These are phyloP conservation scores for Tetragonia tetragonoides DNA, from an alignment of 148 eudicot species.

Conservation along the genomic window DNA sequence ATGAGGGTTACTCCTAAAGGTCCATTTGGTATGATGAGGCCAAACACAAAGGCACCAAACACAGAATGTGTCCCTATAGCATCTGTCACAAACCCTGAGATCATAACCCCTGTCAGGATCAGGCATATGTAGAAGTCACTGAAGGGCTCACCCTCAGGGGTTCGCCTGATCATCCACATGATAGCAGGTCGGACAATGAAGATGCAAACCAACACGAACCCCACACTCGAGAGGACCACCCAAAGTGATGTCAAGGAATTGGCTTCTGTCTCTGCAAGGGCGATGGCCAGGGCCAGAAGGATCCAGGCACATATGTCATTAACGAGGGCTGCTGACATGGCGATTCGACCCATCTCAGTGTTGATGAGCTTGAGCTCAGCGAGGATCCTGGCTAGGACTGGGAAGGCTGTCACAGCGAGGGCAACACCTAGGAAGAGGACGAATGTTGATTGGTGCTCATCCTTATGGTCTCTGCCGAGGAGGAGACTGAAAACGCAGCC, in stretches of 20 bases:
- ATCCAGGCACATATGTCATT: conserved; percentile 75
- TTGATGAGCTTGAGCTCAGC: conserved; percentile 76
- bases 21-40: conserved; percentile 66
- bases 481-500: conserved; percentile 46
- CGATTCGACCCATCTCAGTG: conserved; percentile 57
- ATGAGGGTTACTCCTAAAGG: conserved; percentile 55
- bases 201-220: conserved; percentile 43
- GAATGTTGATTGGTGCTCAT: conserved; percentile 34
- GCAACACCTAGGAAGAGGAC: conserved; percentile 64
- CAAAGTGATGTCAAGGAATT: conserved; percentile 46
- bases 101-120: conserved; percentile 62
- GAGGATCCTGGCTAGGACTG: conserved; percentile 64
- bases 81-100: conserved; percentile 66
- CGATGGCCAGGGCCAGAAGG: conserved; percentile 64
- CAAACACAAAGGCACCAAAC: conserved; percentile 76
- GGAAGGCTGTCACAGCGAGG: conserved; percentile 69
- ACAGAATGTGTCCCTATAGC: conserved; percentile 77
- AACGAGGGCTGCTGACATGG: conserved; percentile 71
- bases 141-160: conserved; percentile 65
- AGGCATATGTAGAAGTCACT: conserved; percentile 59
- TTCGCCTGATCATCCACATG: conserved; percentile 48
- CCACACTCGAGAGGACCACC: conserved; percentile 47
- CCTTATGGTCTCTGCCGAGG: conserved; percentile 10
- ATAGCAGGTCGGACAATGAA: conserved; percentile 44
- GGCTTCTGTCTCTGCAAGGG: conserved; percentile 41